Base-by-base conservation (phyloP, 306 rosid genomes). In the Vigna hirtella region DNA sequence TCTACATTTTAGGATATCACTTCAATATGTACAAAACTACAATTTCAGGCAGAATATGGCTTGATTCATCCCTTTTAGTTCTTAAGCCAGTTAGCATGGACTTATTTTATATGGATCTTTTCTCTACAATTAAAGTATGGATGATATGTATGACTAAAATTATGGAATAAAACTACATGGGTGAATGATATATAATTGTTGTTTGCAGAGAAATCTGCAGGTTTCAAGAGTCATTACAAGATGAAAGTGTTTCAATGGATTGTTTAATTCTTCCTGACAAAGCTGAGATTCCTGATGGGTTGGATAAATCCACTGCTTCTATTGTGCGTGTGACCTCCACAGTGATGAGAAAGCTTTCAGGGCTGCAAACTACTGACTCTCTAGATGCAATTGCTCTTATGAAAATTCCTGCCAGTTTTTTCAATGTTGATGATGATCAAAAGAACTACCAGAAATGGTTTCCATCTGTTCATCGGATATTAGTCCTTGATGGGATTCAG, bases 401-500 rank as follows among this genome's bases (percentile, higher is more conserved):
- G 86, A 90, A 85, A 78, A 84, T 90, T 48, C 98, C 98, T 68
- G 66, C 85, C 11, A 88, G 85, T 79, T 89, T 84, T 77, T 66
- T 74, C 74, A 77, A 77, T 77, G 58, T 92, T 74, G 89, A 82
- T 74, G 68, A 43, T 56, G 57, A 61, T 72, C 77, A 80, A 77
- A 79, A 70, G 69, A 83, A 79, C 78, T 88, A 87, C 38, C 74
- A 47, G 64, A 83, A 53, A 26, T 89, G 95, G 93, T 89, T 94
- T 76, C 80, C 85, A 2, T 83, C 80, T 72, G 78, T 87, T 17
- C 92, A 88, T 75, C 88, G 97, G 66, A 83, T 94, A 63, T 83
- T 94, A 77, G 98, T 88, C 76, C 98, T 94, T 48, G 98, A 94
- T 65, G 91, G 93, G 47, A 85, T 94, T 71, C 98, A 90, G 98